These are phyloP conservation scores for Krasilnikovozyma curviuscula DNA, from an alignment of 768 basidiomycete species.

Conservation along the genomic window DNA sequence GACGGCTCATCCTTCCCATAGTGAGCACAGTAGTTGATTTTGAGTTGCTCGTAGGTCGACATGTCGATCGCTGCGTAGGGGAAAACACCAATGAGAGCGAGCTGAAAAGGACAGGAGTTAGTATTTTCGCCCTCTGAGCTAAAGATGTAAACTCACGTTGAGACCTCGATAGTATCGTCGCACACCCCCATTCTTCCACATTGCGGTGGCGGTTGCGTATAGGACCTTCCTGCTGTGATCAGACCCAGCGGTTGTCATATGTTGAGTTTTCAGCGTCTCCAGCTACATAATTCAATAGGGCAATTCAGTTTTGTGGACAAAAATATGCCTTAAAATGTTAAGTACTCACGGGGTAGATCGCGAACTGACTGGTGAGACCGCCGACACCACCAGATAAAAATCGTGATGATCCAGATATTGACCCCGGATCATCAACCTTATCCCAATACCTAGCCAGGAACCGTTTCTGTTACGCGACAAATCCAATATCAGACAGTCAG, in stretches of 20 bases:
- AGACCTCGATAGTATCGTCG: constrained; percentile 81
- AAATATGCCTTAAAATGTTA: background rate
- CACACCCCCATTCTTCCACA: constrained; percentile 62
- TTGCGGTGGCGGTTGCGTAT: constrained; percentile 41
- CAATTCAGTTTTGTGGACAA: constrained; percentile 77
- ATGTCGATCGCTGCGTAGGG: constrained; percentile 81
- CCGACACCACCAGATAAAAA: constrained; percentile 92
- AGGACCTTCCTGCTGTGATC: constrained; percentile 29
- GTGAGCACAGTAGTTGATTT: constrained; percentile 69
- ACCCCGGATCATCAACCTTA: constrained; percentile 63
- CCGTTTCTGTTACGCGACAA: constrained; percentile 47
- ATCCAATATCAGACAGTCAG: background rate
- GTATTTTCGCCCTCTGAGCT: no score
- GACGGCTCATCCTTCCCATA: constrained; percentile 78
- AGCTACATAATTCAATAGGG: constrained; percentile 35
- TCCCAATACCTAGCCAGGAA: constrained; percentile 84
- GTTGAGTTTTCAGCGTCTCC: constrained; percentile 97
- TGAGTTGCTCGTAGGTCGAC: constrained; percentile 79
- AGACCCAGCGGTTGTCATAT: constrained; percentile 66
- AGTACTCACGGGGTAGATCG: constrained; percentile 10
- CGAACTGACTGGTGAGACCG: constrained; percentile 74
- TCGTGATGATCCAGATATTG: constrained; percentile 77
- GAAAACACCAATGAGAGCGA: constrained; percentile 88
- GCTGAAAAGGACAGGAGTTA: constrained; percentile 32
- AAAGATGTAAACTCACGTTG: constrained; percentile 38